Evolutionary conservation across 768 basidiomycete genomes (phyloP).

Genomic region (Atractiella rhizophila): DNA sequence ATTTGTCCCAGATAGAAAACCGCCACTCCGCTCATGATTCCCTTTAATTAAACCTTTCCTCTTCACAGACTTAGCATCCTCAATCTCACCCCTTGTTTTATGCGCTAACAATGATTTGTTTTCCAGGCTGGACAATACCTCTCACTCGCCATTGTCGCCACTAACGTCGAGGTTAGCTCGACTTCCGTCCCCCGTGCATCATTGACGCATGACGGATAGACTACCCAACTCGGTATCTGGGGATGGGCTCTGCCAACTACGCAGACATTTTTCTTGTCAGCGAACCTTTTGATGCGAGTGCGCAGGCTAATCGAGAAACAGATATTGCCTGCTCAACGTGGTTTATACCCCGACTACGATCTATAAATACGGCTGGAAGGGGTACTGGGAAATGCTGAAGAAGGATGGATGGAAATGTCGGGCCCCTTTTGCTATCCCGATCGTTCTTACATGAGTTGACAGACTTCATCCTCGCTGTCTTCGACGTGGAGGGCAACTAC

Average conservation of each 20-base stretch:
- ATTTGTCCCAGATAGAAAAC: too few relatives aligned
- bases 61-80: neutral
- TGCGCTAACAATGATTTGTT: too few relatives aligned
- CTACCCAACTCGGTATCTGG: neutral
- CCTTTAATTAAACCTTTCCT: too few relatives aligned
- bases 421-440: neutral
- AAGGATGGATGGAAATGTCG: constrained; percentile 14
- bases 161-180: constrained; percentile 10
- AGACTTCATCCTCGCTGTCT: neutral
- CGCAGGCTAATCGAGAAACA: neutral
- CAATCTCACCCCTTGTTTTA: neutral
- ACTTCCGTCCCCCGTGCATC: constrained; percentile 9
- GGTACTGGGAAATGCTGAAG: constrained; percentile 13
- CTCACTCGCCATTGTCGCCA: constrained; percentile 13
- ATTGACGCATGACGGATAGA: constrained; percentile 1
- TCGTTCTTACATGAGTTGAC: neutral
- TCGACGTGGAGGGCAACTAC: constrained; percentile 13
- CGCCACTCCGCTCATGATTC: too few relatives aligned
- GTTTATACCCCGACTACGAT: constrained; percentile 15
- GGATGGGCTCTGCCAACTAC: neutral
- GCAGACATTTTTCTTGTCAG: neutral
- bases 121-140: constrained; percentile 15
- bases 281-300: constrained; percentile 6
- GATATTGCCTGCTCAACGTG: constrained; percentile 10
- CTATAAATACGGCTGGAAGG: constrained; percentile 14